Evolutionary conservation across 805 yeast species (phyloP).

Genomic region (Kodamaea laetipori): DNA sequence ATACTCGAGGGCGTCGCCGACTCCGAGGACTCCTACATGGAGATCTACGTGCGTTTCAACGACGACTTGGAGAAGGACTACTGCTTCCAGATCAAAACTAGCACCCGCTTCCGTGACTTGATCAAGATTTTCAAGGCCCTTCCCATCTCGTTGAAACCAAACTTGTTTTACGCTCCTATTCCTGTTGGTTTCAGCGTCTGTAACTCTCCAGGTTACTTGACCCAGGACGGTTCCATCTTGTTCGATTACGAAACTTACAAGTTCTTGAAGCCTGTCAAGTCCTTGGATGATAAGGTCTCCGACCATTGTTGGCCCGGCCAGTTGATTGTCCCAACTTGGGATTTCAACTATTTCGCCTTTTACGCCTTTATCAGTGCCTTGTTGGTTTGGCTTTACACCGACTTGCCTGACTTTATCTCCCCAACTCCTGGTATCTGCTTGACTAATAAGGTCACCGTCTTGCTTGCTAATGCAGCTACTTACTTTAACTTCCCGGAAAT

Average conservation of each 20-base stretch:
- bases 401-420: constrained; percentile 82
- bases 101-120: constrained; percentile 61
- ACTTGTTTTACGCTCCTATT: constrained; percentile 62
- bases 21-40: constrained; percentile 35
- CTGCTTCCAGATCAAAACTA: constrained; percentile 72
- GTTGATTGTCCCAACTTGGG: constrained; percentile 76
- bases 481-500: constrained; percentile 42
- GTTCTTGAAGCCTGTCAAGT: constrained; percentile 48
- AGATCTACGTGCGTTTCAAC: constrained; percentile 76
- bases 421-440: constrained; percentile 92
- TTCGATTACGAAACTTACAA: constrained; percentile 62
- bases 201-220: constrained; percentile 74
- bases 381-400: constrained; percentile 83
- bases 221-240: constrained; percentile 79
- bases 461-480: constrained; percentile 23
- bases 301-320: constrained; percentile 88
- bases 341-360: constrained; percentile 45
- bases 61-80: constrained; percentile 86
- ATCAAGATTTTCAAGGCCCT: constrained; percentile 61
- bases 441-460: constrained; percentile 55
- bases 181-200: constrained; percentile 70
- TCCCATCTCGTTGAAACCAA: constrained; percentile 79
- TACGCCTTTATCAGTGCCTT: constrained; percentile 44
- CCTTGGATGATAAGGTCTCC: constrained; percentile 49
- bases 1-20: constrained; percentile 27